Conservation (phyloP, 2,329 filamentous ascomycete species). For the Botryotinia globosa region DNA sequence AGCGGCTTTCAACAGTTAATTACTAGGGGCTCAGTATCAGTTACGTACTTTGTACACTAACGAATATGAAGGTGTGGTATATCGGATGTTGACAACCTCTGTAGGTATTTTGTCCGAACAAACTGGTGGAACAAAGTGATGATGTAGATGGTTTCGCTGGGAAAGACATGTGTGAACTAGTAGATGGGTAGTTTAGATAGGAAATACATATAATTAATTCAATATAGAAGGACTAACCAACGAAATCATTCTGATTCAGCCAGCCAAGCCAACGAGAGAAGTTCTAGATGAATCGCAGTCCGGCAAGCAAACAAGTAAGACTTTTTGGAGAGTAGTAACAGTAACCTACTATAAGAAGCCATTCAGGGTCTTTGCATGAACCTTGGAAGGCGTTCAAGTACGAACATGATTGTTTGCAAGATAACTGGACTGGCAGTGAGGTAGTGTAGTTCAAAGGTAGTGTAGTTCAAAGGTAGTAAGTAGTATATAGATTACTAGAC, state of each 20-base stretch:
- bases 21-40: not conserved
- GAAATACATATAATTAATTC: not conserved
- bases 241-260: not conserved
- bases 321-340: not conserved
- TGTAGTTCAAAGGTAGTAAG: not conserved
- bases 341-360: not conserved
- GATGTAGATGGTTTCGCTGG: not conserved
- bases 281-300: not conserved
- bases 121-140: not conserved
- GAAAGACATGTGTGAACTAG: not conserved
- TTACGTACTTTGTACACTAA: slow-evolving; percentile 16
- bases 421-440: not conserved
- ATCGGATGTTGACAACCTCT: not conserved
- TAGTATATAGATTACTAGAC: not conserved
- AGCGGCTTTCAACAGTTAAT: slow-evolving; percentile 1
- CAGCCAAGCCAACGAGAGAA: not conserved
- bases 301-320: not conserved
- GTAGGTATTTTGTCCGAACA: not conserved
- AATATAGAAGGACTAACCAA: not conserved
- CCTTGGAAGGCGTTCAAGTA: not conserved
- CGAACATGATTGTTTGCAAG: not conserved
- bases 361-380: slow-evolving; percentile 1
- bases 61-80: not conserved
- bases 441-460: not conserved
- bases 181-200: not conserved